phyloP scores from a whole-genome alignment of 768 basidiomycete genomes.

The Pulveroboletus frians region DNA sequence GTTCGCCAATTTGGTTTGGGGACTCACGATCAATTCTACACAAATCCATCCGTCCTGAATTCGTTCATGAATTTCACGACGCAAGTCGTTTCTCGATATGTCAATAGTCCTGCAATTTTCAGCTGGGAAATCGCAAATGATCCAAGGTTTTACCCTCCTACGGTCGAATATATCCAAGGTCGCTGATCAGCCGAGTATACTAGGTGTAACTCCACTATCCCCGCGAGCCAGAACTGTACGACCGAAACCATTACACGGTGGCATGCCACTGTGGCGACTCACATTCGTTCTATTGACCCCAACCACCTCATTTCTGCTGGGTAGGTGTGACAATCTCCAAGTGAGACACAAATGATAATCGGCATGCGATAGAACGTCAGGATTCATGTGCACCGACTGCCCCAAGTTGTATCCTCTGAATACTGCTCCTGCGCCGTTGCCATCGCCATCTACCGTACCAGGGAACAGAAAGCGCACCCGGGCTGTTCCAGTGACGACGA shows the following conservation, averaged over 20 bases:
- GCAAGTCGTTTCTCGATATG: conserved; percentile 52
- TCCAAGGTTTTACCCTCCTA: conserved; percentile 39
- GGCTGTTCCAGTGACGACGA: conserved; percentile 41
- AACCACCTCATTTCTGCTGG: conserved; percentile 65
- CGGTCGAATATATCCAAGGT: background rate
- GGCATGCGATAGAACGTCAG: conserved; percentile 38
- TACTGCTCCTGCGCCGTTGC: conserved; percentile 27
- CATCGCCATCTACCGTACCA: conserved; percentile 38
- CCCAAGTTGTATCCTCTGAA: conserved; percentile 46
- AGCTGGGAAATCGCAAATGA: conserved; percentile 65
- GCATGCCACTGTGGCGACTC: conserved; percentile 44
- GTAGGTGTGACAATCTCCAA: conserved; percentile 31
- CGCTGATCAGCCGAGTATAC: conserved; percentile 1
- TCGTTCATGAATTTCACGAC: conserved; percentile 56
- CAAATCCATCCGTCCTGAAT: conserved; percentile 42
- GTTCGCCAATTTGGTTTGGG: conserved; percentile 42
- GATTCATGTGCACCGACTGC: conserved; percentile 56
- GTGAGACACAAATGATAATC: background rate
- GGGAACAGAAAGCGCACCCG: conserved; percentile 34
- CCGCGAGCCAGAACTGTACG: conserved; percentile 39
- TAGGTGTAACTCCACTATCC: conserved; percentile 56
- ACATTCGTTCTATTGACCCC: conserved; percentile 45
- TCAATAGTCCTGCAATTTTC: conserved; percentile 48
- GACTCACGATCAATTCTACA: conserved; percentile 58
- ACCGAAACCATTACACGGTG: conserved; percentile 52